Base-by-base conservation (phyloP, 768 basidiomycete species). In the Astraeus odoratus region DNA sequence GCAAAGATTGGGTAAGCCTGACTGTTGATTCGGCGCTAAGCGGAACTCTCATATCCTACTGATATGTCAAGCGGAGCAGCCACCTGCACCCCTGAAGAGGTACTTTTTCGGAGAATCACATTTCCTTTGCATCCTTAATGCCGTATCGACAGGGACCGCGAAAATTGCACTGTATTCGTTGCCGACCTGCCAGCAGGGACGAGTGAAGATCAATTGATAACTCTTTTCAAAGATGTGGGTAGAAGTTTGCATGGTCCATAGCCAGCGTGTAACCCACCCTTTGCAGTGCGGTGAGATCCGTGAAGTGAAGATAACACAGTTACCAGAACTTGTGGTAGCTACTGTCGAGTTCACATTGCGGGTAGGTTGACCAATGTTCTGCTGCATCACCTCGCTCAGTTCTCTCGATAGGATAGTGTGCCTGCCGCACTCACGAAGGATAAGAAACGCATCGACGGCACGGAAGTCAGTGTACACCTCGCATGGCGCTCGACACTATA, bases 401-500 rank as follows among this genome's bases (percentile, higher is more conserved):
- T 26, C 15, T 12, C 40, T 37, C 34, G 39, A 19, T 52, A 91
- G 83, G 89, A 90, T 13, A 78, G 77, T 47, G 75, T 98, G 2
- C 90, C 91, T 8, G 78, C 80, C 0, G 96, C 90, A 2, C 71
- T 95, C 30, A 95, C 93, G 0, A 94, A 91, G 60, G 95, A 99
- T 67, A 96, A 95, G 67, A 96, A 95, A 61, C 79, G 82, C 39
- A 56, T 98, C 27, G 73, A 75, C 37, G 83, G 74, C 0, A 69
- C 78, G 38, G 92, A 96, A 60, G 71, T 97, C 16, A 71, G 77
- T 7, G 93, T 98, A 3, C 83, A 93, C 58, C 72, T 95, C 34
- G 92, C 88, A 2, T 96, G 93, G 93, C 78, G 85, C 53, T 92
- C 91, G 3, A 98, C 94, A 4, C 65, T 99, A 3, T 99, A 94